Percentiles rank a stretch among this genome's conserved stretches.
phyloP scores from a whole-genome alignment of 768 basidiomycete species.

The Pleurotus salmoneostramineus region DNA sequence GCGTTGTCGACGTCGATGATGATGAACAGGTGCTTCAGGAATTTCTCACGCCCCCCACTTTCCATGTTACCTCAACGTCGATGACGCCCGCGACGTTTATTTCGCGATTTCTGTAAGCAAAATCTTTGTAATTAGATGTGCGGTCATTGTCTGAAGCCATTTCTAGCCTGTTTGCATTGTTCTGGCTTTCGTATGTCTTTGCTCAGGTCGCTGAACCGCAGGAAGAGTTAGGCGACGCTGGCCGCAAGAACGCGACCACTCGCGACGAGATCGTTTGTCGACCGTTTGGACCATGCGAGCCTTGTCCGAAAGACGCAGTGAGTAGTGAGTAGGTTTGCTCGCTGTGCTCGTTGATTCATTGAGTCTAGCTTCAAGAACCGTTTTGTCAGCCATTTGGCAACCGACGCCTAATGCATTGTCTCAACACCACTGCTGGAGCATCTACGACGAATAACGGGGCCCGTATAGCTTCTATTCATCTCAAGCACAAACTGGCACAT shows the following conservation, averaged over 20 bases:
- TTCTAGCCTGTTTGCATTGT: constrained; percentile 12
- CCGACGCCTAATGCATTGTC: constrained; percentile 83
- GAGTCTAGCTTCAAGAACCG: constrained; percentile 68
- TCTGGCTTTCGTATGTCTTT: constrained; percentile 7
- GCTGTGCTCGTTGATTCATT: constrained; percentile 3
- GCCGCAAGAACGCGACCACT: constrained; percentile 21
- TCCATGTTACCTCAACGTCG: constrained; percentile 33
- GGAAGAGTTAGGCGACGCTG: constrained; percentile 6
- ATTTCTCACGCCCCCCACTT: constrained; percentile 22
- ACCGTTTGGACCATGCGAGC: constrained; percentile 57
- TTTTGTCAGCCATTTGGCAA: constrained; percentile 97
- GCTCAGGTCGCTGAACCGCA: constrained; percentile 9
- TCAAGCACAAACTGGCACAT: constrained; percentile 15
- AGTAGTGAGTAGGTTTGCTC: constrained; percentile 18
- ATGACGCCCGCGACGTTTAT: constrained; percentile 24
- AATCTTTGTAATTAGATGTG: neutral
- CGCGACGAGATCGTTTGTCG: constrained; percentile 34
- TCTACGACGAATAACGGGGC: neutral
- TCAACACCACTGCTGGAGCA: constrained; percentile 22
- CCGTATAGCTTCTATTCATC: neutral
- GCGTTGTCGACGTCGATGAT: constrained; percentile 7
- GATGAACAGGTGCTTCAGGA: constrained; percentile 2
- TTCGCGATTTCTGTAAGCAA: constrained; percentile 26
- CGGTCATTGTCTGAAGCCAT: constrained; percentile 5
- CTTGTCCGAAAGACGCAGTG: constrained; percentile 62